Evolutionary conservation across 73 alveolate genomes (phyloP).

Genomic region (Paramecium caudatum): DNA sequence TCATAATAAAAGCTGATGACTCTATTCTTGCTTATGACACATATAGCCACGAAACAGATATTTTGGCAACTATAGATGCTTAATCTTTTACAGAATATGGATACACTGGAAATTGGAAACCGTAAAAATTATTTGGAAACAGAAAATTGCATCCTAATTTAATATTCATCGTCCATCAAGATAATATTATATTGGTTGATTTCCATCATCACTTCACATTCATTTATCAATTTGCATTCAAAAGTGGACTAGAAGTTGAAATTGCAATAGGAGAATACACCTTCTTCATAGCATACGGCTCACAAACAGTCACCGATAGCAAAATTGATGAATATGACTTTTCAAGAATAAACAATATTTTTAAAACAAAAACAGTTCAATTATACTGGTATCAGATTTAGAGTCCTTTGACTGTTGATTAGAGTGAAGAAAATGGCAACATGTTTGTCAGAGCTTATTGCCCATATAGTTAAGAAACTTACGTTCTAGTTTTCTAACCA

Average conservation of each 20-base stretch:
- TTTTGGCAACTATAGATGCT: not conserved
- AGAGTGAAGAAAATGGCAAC: slow-evolving; percentile 45
- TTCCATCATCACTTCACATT: slow-evolving; percentile 46
- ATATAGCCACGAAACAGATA: not conserved
- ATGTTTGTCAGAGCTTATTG: slow-evolving; percentile 24
- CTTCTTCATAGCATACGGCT: slow-evolving; percentile 18
- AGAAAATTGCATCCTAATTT: slow-evolving; percentile 23
- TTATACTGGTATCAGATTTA: slow-evolving; percentile 12
- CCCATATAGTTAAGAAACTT: not conserved
- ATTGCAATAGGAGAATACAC: slow-evolving; percentile 19
- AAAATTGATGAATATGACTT: slow-evolving; percentile 16
- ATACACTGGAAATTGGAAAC: slow-evolving; percentile 37
- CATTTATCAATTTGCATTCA: not conserved
- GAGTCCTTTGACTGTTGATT: not conserved
- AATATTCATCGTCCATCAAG: slow-evolving; percentile 6
- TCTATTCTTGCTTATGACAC: slow-evolving; percentile 1
- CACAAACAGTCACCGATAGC: not conserved
- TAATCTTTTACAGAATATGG: not conserved
- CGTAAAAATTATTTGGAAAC: slow-evolving; percentile 49
- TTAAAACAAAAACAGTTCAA: not conserved
- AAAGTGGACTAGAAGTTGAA: not conserved
- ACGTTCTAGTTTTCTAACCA: slow-evolving; percentile 10
- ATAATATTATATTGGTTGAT: slow-evolving; percentile 41
- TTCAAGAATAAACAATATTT: slow-evolving; percentile 37
- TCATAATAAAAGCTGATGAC: not conserved